Base-by-base conservation (phyloP, 2,329 filamentous ascomycete species). In the Diplodia seriata region DNA sequence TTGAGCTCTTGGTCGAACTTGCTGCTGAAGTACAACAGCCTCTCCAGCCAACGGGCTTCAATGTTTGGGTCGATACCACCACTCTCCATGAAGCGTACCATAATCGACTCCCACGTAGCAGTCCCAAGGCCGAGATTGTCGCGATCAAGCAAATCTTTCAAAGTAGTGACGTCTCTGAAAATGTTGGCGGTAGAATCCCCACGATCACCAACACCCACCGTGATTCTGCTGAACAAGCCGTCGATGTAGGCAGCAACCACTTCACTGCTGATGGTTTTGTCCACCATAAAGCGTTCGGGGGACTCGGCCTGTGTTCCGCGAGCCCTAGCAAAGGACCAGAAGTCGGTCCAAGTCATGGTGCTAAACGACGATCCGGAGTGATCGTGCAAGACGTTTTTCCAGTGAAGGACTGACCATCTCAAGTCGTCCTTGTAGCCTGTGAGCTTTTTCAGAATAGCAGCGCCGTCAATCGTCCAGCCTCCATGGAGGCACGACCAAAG, bases 251-350 rank as follows among this genome's bases (percentile, higher is more conserved):
- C 84, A 63, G 82, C 78, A 31, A 89, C 81, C 12, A 89, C 82
- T 75, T 90, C 87, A 51, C 81, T 80, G 72, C 86, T 89, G 71
- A 90, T 82, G 0, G 85, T 87, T 61, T 80, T 76, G 47, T 76
- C 75, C 11, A 81, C 66, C 11, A 56, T 36, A n/a, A 66, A 66
- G 23, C 64, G 64, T 14, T 66, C 64, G 5, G 53, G 53, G 2
- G 64, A 66, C 14, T 51, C 50, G 18, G 64, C 64, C 38, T 66
- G 64, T 9, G 54, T 50, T 15, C 64, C 64, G 9, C 53, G 64
- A 29, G 51, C 50, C 36, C 62, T 56, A 3, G 51, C 36, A 49
- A 66, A 49, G 12, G 62, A 66, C 62, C 49, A 66, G 3, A 66
- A 18, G 47, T 66, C 62, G 15, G 49, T 55, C 62, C 51, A 54